These are phyloP conservation scores for Irpex sp. DNA, from an alignment of 1,284 basidiomycete species.

Conservation along the genomic window DNA sequence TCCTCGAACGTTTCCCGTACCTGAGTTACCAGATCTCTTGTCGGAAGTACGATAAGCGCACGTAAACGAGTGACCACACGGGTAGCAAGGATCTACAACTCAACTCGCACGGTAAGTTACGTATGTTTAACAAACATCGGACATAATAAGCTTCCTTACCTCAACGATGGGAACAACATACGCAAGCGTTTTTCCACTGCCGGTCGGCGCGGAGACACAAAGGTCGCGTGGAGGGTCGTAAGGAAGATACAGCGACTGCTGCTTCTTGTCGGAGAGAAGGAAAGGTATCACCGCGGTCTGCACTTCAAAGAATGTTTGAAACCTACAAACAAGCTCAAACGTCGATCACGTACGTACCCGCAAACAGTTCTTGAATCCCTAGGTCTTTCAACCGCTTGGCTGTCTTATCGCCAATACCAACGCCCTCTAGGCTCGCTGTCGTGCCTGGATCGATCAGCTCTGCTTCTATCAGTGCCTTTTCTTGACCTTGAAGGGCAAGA, in stretches of 20 bases:
- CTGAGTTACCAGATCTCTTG: constrained; percentile 92
- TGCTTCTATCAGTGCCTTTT: constrained; percentile 70
- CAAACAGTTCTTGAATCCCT: constrained; percentile 82
- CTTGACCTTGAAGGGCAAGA: constrained; percentile 76
- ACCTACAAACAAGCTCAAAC: not conserved
- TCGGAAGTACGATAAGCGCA: constrained; percentile 92
- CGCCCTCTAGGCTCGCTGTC: constrained; percentile 43
- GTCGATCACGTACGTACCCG: constrained; percentile 53
- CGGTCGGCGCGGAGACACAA: constrained; percentile 97
- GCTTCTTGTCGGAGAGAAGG: constrained; percentile 45
- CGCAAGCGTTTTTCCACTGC: constrained; percentile 94
- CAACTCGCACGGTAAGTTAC: not conserved
- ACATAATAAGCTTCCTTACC: constrained; percentile 36
- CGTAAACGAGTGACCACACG: constrained; percentile 81
- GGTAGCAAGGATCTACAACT: constrained; percentile 58
- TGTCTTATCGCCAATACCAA: constrained; percentile 56
- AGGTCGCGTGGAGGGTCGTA: constrained; percentile 76
- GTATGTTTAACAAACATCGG: not conserved
- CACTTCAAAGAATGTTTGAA: constrained; percentile 40
- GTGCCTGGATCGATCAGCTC: constrained; percentile 63
- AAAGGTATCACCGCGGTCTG: constrained; percentile 83
- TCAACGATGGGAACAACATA: constrained; percentile 93
- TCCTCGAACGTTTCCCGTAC: constrained; percentile 90
- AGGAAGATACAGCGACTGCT: constrained; percentile 64
- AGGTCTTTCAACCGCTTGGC: constrained; percentile 66